Base-by-base conservation (phyloP, 306 rosid genomes). In the Glycyrrhiza uralensis region DNA sequence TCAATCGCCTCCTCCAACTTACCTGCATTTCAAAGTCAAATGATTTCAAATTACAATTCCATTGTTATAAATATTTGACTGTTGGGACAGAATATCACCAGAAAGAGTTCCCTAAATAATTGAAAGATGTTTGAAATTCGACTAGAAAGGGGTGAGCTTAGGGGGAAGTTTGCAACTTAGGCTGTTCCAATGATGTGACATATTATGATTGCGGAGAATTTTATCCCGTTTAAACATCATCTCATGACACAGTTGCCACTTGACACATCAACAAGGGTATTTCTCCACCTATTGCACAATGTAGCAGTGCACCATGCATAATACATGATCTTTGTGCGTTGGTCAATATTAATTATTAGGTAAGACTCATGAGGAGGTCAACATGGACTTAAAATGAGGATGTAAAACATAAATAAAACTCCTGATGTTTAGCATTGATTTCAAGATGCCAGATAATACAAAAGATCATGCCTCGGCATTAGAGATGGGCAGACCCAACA, bases 1-100 rank as follows among this genome's bases (percentile, higher is more conserved):
- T 89, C 87, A 47, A 89, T 76, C 0, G 97, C 97, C 79, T 84
- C 94, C 46, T 89, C 96, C 66, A 92, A 74, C 52, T 87, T 86
- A 62, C 87, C 96, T 89, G 81, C 75, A 72, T 65, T 52, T 14
- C 74, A 80, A 20, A 72, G 41, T 55, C 78, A 45, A 44, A 26
- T 4, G 17, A 67, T 19, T 41, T 39, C 47, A 7, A 18, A 59
- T 66, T 18, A 39, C 7, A 20, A 44, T 19, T 32, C 10, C 17
- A 45, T 33, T 36, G 22, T 24, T 4, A 55, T 11, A 7, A 19
- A 51, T 12, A 20, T 23, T 39, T 20, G 12, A 7, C 15, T 8
- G n/a, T n/a, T 41, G 19, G 23, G 22, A n/a, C 17, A 64, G 52
- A 24, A 41, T n/a, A 64, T 45, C 60, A 30, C 60, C 26, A 58